Evolutionary conservation across 257 asterid species (phyloP), one percentile per base, ranked within the genome.

Genomic region (Craterostigma plantagineum): DNA sequence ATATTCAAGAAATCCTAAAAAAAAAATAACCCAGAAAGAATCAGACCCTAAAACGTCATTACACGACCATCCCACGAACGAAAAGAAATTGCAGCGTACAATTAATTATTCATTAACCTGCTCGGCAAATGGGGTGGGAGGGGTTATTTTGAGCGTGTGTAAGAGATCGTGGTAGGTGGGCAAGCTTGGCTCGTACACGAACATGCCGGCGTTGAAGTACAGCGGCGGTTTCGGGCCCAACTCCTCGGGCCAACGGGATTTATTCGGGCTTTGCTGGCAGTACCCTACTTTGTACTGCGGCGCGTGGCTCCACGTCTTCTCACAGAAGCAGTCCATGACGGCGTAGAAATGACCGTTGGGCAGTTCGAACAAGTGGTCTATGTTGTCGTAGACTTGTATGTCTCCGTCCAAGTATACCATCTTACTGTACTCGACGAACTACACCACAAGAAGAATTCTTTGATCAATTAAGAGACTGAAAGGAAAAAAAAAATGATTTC

Each of bases 241-340:
- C 13, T 18, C 35, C 6, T n/a, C 35, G 14, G 35, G 35, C 49
- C 49, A 45, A 3, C 4, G 14, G 35, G 30, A 35, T 13, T 12
- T 8, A 18, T 45, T 18, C 4, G 49, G 49, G 49, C 49, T 17
- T 35, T 45, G 49, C 36, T 45, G 49, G 35, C 49, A 45, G 49
- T 45, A 45, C 4, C 49, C 49, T 1, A 45, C 18, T 6, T 10
- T 3, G 49, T 45, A 45, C 14, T 45, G 49, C 4, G 35, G 35
- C 13, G 35, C 3, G 35, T 12, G 14, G 14, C 36, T 45, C 49
- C 49, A 45, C 13, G 49, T 17, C 14, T 45, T 18, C 49, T 45
- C 49, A 13, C 49, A 45, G 49, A 45, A 45, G 35, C 49, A 45
- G 49, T 45, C 49, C 49, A 45, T 45, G 3, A 45, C 49, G n/a